Evolutionary conservation across 192 early-diverging fungal species (phyloP), one percentile per base, ranked within the genome.

Genomic region (Coemansia sp.): DNA sequence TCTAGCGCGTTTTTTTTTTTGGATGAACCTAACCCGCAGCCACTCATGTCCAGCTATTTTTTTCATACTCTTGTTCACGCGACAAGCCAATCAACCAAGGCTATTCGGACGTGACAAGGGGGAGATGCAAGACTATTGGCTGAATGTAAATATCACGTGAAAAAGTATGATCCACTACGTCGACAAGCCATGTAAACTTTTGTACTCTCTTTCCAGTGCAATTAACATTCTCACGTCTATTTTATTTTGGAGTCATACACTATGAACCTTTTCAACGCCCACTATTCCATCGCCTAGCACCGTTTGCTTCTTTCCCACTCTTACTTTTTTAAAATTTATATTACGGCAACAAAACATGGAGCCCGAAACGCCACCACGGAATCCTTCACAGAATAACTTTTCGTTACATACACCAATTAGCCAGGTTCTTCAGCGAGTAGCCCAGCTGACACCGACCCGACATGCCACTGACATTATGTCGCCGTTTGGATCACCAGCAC

Each of bases 401-500:
- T 36, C 40, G 31, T 20, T 55, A n/a, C 52, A 33, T 47, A 79
- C 78, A n/a, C 65, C 72, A 0, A 55, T 62, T 8, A 33, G 27
- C 29, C 50, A 34, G 16, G 72, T 72, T 33, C 66, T 74, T 6
- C 78, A 62, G 53, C 65, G 65, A 3, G 68, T 75, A 16, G 73
- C 71, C 5, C 55, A 64, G 33, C 55, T 71, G 34, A 72, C 78
- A 16, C 78, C 72, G 5, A 62, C 49, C 39, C 38, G 62, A 15
- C 15, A 18, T 5, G 44, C 58, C 9, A 10, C 66, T 1, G 43
- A 43, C 22, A 29, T 57, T n/a, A 22, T 34, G 29, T 76, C 79
- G 27, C 71, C 74, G 16, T 77, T 77, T 33, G 58, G 62, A 40
- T 68, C 81, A 6, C 81, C 81, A 4, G 81, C 81, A 27, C 50